Percentiles rank a stretch among this genome's conserved stretches.
Evolutionary conservation across 2,329 filamentous ascomycete genomes (phyloP).

Genomic region (Talaromyces piceae): DNA sequence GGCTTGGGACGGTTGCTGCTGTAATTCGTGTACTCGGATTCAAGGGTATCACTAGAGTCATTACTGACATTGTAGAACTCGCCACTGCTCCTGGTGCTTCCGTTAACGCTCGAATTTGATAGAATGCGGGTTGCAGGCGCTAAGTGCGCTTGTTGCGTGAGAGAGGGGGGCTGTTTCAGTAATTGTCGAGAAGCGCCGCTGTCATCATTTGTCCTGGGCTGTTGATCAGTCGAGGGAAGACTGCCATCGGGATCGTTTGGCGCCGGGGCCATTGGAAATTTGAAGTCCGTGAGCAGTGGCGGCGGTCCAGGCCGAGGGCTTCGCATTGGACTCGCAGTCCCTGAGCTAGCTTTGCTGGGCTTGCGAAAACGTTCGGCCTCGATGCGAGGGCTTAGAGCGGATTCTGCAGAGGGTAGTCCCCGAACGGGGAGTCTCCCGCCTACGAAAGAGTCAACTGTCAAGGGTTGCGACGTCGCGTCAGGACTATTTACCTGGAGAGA

Average conservation of each 20-base stretch:
- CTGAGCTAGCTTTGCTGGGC: constrained; percentile 18
- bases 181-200: constrained; percentile 12
- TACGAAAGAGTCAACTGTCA: constrained; percentile 1
- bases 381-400: constrained; percentile 26
- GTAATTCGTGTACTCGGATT: constrained; percentile 68
- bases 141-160: constrained; percentile 24
- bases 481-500: constrained; percentile 30
- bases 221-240: constrained; percentile 22
- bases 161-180: constrained; percentile 18
- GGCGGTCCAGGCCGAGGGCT: constrained; percentile 32
- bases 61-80: constrained; percentile 96
- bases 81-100: constrained; percentile 81
- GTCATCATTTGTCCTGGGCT: constrained; percentile 22
- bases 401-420: constrained; percentile 25
- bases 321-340: constrained; percentile 30
- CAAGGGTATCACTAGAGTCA: constrained; percentile 85
- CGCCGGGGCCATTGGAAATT: constrained; percentile 45
- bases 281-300: constrained; percentile 43
- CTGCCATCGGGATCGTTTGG: constrained; percentile 23
- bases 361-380: constrained; percentile 25
- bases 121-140: constrained; percentile 56
- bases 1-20: constrained; percentile 48
- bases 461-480: not conserved
- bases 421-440: constrained; percentile 28
- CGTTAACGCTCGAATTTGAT: constrained; percentile 66